Base-by-base conservation (phyloP, 2,329 filamentous ascomycete genomes). In the Colletotrichum sp. region DNA sequence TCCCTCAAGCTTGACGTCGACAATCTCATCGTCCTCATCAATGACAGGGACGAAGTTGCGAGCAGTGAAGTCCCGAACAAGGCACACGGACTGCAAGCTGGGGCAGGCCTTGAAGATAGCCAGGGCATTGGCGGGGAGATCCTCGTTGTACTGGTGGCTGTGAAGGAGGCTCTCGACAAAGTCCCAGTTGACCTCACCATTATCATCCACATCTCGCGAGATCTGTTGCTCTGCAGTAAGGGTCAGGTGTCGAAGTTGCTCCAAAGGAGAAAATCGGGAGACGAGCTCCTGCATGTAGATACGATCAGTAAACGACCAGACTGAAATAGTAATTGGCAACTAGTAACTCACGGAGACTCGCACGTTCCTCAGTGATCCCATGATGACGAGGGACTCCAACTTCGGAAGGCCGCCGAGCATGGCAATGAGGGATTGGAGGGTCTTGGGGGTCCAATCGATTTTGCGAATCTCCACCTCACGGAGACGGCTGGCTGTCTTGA, bases 241-340 rank as follows among this genome's bases (percentile, higher is more conserved):
- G 2, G 55, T 28, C 0, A 59, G 0, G 55, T 59, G 55, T 6
- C 55, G 15, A 0, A 59, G 55, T 0, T 26, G 21, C 21, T 59
- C 26, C 7, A 59, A 8, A 0, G 21, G 21, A 0, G 55, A 59
- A 0, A 59, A 28, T 0, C 26, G 0, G 13, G 55, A 59, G 10
- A 52, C 44, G 44, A 52, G 44, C 1, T 52, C n/a, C 44, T 52
- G 6, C 0, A 5, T 21, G 1, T 2, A 52, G 10, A 2, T 0
- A 52, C 1, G 0, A 52, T 52, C 10, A 52, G 44, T 52, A 7
- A 52, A 3, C 2, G 10, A 1, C 44, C 44, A 21, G n/a, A 13
- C 1, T 52, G 3, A 21, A 21, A 52, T 18, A 2, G 44, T 0
- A 21, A 52, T 52, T 52, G n/a, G 12, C 44, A 21, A 2, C 2